A percentile compares a stretch with the other conserved stretches of the same genome.
Evolutionary conservation across 73 alveolate genomes (phyloP).

Genomic region (Diophrys sp.): DNA sequence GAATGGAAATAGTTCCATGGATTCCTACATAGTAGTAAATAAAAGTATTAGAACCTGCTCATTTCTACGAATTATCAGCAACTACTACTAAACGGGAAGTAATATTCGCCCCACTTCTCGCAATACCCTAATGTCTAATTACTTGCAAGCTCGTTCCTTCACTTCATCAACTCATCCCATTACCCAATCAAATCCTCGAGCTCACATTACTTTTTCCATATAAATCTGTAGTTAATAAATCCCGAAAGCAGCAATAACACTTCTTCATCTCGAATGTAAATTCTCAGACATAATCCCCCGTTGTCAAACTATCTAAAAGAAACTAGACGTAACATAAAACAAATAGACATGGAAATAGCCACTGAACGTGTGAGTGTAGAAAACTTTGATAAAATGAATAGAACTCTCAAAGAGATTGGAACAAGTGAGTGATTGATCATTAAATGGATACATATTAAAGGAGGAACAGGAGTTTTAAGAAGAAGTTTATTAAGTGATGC

Average conservation of each 20-base stretch:
- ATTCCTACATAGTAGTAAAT: not conserved
- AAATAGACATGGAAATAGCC: not conserved
- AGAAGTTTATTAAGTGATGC: not conserved
- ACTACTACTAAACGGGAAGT: not conserved
- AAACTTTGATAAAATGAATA: not conserved
- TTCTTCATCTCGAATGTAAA: not conserved
- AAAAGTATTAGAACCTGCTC: not conserved
- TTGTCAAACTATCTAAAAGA: not conserved
- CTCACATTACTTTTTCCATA: too few species aligned
- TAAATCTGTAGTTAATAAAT: too few species aligned
- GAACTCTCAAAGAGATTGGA: not conserved
- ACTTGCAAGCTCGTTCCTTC: not conserved
- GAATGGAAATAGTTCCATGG: not conserved
- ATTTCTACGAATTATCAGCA: not conserved
- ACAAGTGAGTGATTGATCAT: not conserved
- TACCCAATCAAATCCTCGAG: too few species aligned
- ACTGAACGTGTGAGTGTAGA: not conserved
- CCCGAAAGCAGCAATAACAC: not conserved
- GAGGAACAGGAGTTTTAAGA: not conserved
- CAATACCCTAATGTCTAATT: not conserved
- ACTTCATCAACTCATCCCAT: not conserved
- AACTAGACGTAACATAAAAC: too few species aligned
- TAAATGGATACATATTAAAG: too few species aligned
- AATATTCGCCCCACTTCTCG: not conserved
- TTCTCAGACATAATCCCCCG: not conserved